phyloP scores from a whole-genome alignment of 371 early-diverging fungal species.

The Mucor piriformis region DNA sequence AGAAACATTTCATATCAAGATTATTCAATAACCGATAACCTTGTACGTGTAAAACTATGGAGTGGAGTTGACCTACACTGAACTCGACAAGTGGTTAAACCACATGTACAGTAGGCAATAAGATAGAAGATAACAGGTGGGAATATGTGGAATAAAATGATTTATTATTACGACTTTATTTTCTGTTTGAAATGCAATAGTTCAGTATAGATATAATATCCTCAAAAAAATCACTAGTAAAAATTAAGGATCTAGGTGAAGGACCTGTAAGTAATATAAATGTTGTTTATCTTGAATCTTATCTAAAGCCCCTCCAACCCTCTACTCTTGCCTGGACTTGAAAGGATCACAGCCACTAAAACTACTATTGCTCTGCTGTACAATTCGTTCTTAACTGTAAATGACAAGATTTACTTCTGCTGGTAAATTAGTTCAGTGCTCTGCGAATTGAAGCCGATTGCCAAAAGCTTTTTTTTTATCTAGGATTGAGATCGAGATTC shows the following conservation, averaged over 20 bases:
- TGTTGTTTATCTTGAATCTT: slow-evolving; percentile 13
- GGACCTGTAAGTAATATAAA: slow-evolving; percentile 5
- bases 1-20: too few species aligned
- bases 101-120: too few species aligned
- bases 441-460: slow-evolving; percentile 11
- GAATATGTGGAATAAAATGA: slow-evolving; percentile 9
- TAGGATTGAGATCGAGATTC: slow-evolving; percentile 19
- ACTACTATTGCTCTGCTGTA: slow-evolving; percentile 14
- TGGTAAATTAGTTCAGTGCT: slow-evolving; percentile 15
- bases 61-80: too few species aligned
- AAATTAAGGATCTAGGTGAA: slow-evolving; percentile 9
- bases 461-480: slow-evolving; percentile 5
- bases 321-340: slow-evolving; percentile 7
- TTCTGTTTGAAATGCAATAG: too few species aligned
- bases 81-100: too few species aligned
- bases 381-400: slow-evolving; percentile 11
- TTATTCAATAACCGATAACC: too few species aligned
- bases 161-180: too few species aligned
- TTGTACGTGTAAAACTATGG: too few species aligned
- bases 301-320: slow-evolving; percentile 15
- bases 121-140: slow-evolving; percentile 16
- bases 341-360: slow-evolving; percentile 11
- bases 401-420: slow-evolving; percentile 15
- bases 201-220: too few species aligned
- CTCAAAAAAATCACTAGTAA: too few species aligned